Base-by-base conservation (phyloP, 768 basidiomycete species). In the Tylopilus felleus region DNA sequence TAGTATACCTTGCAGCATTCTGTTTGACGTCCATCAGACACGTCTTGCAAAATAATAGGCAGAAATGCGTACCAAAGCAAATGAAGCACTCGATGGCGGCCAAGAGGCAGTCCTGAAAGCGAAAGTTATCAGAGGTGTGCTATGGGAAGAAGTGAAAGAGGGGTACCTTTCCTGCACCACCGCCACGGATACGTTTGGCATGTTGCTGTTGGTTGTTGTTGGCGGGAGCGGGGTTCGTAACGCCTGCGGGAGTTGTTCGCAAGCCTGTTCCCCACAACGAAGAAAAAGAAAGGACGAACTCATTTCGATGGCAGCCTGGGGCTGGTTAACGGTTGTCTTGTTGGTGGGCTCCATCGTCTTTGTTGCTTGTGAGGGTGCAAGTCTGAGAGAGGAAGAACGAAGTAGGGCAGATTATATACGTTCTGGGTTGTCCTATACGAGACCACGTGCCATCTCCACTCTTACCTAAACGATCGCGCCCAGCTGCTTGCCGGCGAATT, bases 1-100 rank as follows among this genome's bases (percentile, higher is more conserved):
- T 21, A 4, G 10, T 52, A 47, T 58, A 86, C 85, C 79, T 87
- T 85, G 78, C 84, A 88, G 56, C 84, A 85, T 64, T 88, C 85
- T 86, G 47, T 48, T 17, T 0, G 3, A 22, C 28, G 21, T 5
- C 19, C 8, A 51, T 53, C 46, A 59, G 53, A 39, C 31, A 0
- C 8, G 12, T 39, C 21, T 35, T 22, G 9, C 3, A 6, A 4
- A 22, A 23, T 8, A 16, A 35, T 16, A 3, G 3, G 16, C 35
- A 36, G 16, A 36, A 17, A 36, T 25, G 67, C 84, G 61, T 57
- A 85, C 84, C 87, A 65, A 81, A 89, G 72, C 88, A 89, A 21
- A 90, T 61, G 79, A 88, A 89, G 65, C 85, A 88, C 29, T 76
- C 82, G 35, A 87, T 5, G 16, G 79, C 49, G 21, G 77, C 84